Conservation (phyloP, 1,284 basidiomycete species). For the Ganoderma lucidum region DNA sequence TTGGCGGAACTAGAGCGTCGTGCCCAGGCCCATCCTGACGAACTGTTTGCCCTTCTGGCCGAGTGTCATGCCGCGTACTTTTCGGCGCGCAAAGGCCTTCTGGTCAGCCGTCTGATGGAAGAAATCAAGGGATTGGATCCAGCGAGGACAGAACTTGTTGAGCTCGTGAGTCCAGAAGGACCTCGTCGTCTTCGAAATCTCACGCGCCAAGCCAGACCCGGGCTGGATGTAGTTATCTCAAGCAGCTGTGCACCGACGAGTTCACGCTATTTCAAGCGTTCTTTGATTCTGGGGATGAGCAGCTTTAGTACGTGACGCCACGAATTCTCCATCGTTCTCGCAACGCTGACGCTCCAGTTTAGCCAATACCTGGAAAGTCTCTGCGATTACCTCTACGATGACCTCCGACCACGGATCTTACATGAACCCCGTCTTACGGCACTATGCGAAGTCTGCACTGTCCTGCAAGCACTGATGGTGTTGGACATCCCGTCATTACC, state of each 20-base stretch:
- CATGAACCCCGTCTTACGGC: slow-evolving; percentile 88
- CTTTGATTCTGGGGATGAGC: slow-evolving; percentile 85
- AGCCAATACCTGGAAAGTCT: slow-evolving; percentile 89
- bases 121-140: slow-evolving; percentile 88
- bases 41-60: slow-evolving; percentile 76
- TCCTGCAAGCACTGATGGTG: slow-evolving; percentile 93
- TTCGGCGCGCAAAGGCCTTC: slow-evolving; percentile 69
- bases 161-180: slow-evolving; percentile 64
- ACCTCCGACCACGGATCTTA: slow-evolving; percentile 90
- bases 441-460: slow-evolving; percentile 93
- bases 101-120: slow-evolving; percentile 75
- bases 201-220: slow-evolving; percentile 64
- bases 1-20: slow-evolving; percentile 87
- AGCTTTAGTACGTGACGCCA: slow-evolving; percentile 75
- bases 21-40: slow-evolving; percentile 74
- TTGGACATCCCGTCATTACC: slow-evolving; percentile 67
- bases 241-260: slow-evolving; percentile 89
- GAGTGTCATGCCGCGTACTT: slow-evolving; percentile 92
- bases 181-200: slow-evolving; percentile 4
- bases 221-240: slow-evolving; percentile 89
- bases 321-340: slow-evolving; percentile 11
- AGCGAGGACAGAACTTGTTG: slow-evolving; percentile 80
- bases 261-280: slow-evolving; percentile 86
- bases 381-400: slow-evolving; percentile 93
- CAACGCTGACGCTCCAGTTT: slow-evolving; percentile 23